Base-by-base conservation (phyloP, 495 filamentous ascomycete species). In the Astrothelium subdiscretum region DNA sequence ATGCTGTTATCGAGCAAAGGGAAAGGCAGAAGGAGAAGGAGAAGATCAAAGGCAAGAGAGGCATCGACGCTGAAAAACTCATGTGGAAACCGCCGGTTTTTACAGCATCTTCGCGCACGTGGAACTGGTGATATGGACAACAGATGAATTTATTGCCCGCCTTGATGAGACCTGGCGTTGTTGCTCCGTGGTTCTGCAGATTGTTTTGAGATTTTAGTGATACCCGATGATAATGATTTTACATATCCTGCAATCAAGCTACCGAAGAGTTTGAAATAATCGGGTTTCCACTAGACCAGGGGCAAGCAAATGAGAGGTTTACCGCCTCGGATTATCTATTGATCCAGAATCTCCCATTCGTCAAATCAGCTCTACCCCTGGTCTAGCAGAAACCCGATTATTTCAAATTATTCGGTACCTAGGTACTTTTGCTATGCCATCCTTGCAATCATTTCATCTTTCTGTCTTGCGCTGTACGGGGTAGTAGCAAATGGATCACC, bases 41-140 rank as follows among this genome's bases (percentile, higher is more conserved):
- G 62, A 91, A 87, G 77, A 76, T 81, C 26, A 88, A 90, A 68
- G 78, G 81, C 65, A 88, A 82, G 72, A 75, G 88, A 58, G 78
- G 77, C 60, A 91, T 97, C 61, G 87, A 94, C 57, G 81, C 90
- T 2, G 82, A 86, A 3, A 80, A 82, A 66, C 81, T 98, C 48
- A 85, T 88, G 71, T 98, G 94, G 94, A 97, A 95, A 74, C 95
- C 94, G 3, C 94, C 94, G 0, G 89, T 96, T 5, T 96, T 97
- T 70, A 91, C 87, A 38, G 92, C 92, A 3, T 86, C 86, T 26
- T 86, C 81, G 59, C 79, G 94, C 66, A 97, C 92, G 29, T 98
- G 94, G 94, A 96, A 91, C 67, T 98, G 94, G 94, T 98, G 78
- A 69, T 61, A 24, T n/a, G n/a, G n/a, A n/a, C n/a, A n/a, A n/a